Conservation (phyloP, 2,329 filamentous ascomycete species). For the Verticillium dahliae region DNA sequence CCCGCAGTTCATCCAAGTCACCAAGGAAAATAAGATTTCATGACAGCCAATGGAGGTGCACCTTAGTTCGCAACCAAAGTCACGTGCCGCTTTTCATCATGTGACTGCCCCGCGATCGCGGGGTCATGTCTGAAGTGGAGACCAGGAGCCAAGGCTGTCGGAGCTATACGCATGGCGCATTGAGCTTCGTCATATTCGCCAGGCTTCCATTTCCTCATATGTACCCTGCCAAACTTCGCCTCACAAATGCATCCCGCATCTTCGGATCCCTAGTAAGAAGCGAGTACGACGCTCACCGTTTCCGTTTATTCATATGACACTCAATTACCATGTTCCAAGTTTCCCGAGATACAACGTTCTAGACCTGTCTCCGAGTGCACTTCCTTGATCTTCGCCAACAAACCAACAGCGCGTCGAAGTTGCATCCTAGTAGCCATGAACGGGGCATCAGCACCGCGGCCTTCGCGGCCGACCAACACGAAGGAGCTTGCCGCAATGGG, state of each 20-base stretch:
- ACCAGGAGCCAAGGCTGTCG: background rate
- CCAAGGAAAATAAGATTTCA: too few relatives aligned
- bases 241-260: background rate
- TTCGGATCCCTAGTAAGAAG: background rate
- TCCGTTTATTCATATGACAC: background rate
- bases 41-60: too few relatives aligned
- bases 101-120: background rate
- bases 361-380: background rate
- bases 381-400: background rate
- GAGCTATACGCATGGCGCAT: background rate
- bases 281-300: too few relatives aligned
- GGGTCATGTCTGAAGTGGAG: background rate
- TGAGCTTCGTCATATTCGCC: background rate
- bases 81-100: background rate
- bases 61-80: background rate
- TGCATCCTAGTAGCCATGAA: conserved; percentile 16
- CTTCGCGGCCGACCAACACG: conserved; percentile 58
- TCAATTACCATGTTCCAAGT: background rate
- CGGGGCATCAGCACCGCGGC: conserved; percentile 21
- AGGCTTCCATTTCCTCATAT: background rate
- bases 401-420: background rate
- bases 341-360: background rate
- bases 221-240: background rate
- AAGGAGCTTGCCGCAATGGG: conserved; percentile 73
- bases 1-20: too few relatives aligned